Conservation (phyloP, 75 land plant genomes). For the Chamaecyparis obtusa region DNA sequence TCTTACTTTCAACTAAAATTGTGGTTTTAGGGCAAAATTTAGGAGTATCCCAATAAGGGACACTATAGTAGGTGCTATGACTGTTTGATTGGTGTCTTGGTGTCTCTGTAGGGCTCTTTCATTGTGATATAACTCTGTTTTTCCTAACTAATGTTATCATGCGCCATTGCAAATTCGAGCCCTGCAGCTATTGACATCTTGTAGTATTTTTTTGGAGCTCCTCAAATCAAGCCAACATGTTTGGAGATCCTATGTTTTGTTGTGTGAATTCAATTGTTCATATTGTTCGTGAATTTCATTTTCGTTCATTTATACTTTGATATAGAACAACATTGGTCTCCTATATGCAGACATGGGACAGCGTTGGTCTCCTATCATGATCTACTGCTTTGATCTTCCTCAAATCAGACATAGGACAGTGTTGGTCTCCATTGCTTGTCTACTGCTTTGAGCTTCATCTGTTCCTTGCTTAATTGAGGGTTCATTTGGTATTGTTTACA, state of each 20-base stretch:
- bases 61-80: not conserved
- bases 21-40: no score
- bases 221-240: not conserved
- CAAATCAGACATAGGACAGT: not conserved
- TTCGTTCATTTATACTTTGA: not conserved
- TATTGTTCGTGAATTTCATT: not conserved
- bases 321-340: not conserved
- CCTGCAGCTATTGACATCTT: no score
- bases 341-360: not conserved
- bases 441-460: not conserved
- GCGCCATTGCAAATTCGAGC: no score
- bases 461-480: not conserved
- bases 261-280: not conserved
- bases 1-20: no score
- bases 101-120: no score
- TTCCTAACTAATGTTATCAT: no score
- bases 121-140: no score
- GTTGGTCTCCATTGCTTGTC: not conserved
- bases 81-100: not conserved
- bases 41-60: no score
- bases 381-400: not conserved
- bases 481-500: no score
- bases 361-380: not conserved
- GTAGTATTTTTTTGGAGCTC: no score
- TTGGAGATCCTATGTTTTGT: no score